A percentile compares a stretch with the other conserved stretches of the same genome.
These are phyloP conservation scores for Ceratobasidium sp. DNA, from an alignment of 1,284 basidiomycete genomes.

Conservation along the genomic window DNA sequence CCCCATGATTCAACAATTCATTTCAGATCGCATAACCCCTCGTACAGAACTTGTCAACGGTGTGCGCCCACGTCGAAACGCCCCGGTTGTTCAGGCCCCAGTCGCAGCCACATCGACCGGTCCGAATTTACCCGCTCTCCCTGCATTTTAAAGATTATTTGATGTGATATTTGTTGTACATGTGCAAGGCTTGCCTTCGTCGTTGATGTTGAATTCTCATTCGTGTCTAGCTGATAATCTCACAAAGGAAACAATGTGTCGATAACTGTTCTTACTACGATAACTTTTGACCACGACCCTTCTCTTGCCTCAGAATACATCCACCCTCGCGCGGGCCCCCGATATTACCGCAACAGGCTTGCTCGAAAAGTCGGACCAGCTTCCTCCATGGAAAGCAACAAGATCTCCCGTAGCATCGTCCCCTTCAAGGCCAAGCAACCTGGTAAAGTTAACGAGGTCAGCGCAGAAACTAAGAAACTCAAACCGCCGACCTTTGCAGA, in stretches of 20 bases:
- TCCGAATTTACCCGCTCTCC: conserved; percentile 69
- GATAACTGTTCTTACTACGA: too few relatives aligned
- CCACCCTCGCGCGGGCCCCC: conserved; percentile 55
- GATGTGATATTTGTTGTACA: background rate
- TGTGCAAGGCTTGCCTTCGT: background rate
- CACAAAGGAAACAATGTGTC: background rate
- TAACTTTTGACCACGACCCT: background rate
- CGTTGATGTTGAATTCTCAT: background rate
- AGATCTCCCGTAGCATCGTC: conserved; percentile 63
- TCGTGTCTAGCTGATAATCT: background rate
- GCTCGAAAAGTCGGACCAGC: conserved; percentile 68
- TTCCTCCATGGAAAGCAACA: conserved; percentile 74
- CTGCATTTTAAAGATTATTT: background rate
- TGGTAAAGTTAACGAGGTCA: background rate
- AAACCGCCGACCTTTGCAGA: conserved; percentile 62
- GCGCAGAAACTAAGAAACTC: background rate
- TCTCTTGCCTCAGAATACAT: conserved; percentile 58
- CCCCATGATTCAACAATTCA: conserved; percentile 43
- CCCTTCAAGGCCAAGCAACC: conserved; percentile 68
- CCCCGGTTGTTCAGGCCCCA: conserved; percentile 62
- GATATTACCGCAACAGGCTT: conserved; percentile 74
- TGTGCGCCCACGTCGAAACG: background rate
- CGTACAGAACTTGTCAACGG: conserved; percentile 20
- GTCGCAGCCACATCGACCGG: conserved; percentile 67
- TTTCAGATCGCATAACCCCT: conserved; percentile 14